Base-by-base conservation (phyloP, 2,329 filamentous ascomycete species). In the Paracoccidioides brasiliensis region DNA sequence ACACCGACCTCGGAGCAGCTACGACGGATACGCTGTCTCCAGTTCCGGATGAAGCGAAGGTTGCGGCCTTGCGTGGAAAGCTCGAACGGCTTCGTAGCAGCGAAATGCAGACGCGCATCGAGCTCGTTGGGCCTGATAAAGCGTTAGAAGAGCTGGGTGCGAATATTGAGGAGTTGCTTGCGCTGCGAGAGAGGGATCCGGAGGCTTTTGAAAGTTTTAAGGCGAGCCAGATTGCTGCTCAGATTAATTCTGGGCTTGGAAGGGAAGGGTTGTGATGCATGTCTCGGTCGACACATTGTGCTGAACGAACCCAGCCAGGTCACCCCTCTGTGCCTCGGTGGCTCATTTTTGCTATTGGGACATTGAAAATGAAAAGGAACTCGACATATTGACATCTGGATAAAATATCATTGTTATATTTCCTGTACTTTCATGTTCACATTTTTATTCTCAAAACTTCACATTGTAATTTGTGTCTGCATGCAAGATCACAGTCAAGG, bases 161-260 rank as follows among this genome's bases (percentile, higher is more conserved):
- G 7, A 76, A 70, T 10, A 70, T 74, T 4, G 72, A 75, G 53
- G 73, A 77, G 54, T 63, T 78, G 12, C 67, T 70, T 62, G 65
- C 67, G 9, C 67, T 72, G 37, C 67, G 74, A 53, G 64, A 67
- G 52, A 66, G 74, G 57, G 74, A 76, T 53, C 66, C 69, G 0
- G 72, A 75, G 59, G 67, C 67, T 15, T 76, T 76, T 58, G 69
- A 72, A 58, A 64, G 60, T 41, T 74, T 75, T 58, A 71, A 70
- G 53, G 67, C 74, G 57, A 73, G 69, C 14, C 74, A 76, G 55
- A 70, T 76, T 52, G 74, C 73, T 3, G 73, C 74, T 12, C 72
- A 74, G 57, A 70, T 74, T 33, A 74, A 75, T 59, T 71, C 69
- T 44, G 71, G 70, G 10, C 60, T 66, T 44, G 4, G 44, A 46